These are phyloP conservation scores for Quercus aquifolioides DNA, from an alignment of 306 rosid species.

Conservation along the genomic window DNA sequence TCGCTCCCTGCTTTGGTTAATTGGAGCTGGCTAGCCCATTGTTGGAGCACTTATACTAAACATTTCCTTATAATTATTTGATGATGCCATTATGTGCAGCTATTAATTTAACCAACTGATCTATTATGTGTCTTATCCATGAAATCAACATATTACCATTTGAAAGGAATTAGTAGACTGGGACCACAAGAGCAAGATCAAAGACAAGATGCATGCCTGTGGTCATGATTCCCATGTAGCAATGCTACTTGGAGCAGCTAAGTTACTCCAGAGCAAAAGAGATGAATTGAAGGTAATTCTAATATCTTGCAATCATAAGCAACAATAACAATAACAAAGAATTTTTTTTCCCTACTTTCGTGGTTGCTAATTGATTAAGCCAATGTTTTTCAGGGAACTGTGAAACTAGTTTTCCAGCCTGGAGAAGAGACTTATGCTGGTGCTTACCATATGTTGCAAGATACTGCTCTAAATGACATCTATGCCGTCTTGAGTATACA, in stretches of 20 bases:
- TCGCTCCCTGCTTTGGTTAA: too few species aligned
- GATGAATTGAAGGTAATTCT: slow-evolving; percentile 14
- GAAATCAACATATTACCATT: background rate
- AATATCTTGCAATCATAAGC: background rate
- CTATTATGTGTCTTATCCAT: background rate
- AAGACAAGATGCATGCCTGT: slow-evolving; percentile 52
- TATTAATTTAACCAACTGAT: background rate
- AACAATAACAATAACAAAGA: background rate
- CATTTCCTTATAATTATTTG: background rate
- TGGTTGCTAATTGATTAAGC: background rate
- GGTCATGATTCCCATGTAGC: slow-evolving; percentile 59
- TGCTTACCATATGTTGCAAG: slow-evolving; percentile 39
- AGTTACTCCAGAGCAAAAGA: slow-evolving; percentile 36
- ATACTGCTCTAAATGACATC: slow-evolving; percentile 23
- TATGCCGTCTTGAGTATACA: slow-evolving; percentile 36
- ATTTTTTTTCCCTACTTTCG: background rate
- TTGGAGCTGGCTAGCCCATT: too few species aligned
- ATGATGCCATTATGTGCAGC: background rate
- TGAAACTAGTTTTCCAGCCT: slow-evolving; percentile 45
- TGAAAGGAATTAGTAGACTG: slow-evolving; percentile 50
- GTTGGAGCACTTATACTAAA: too few species aligned
- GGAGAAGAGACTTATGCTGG: slow-evolving; percentile 44
- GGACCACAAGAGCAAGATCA: slow-evolving; percentile 48
- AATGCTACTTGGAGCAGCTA: slow-evolving; percentile 58
- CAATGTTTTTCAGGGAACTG: slow-evolving; percentile 33